Conservation (phyloP, 768 basidiomycete genomes). For the Pleurotus eryngii region DNA sequence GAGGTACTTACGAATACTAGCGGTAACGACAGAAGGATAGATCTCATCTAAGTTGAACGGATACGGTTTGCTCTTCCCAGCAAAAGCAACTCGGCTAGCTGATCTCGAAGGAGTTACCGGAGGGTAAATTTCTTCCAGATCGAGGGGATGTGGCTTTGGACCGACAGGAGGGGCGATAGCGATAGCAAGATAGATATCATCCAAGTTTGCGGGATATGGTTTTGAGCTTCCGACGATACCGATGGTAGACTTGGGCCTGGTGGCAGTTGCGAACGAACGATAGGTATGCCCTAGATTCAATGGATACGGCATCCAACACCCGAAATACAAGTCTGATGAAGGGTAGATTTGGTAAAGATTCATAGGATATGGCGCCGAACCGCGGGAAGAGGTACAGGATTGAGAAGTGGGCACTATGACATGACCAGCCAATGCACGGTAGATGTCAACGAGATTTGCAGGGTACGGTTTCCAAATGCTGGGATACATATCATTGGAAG, state of each 20-base stretch:
- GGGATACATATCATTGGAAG: no score
- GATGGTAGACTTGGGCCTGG: background rate
- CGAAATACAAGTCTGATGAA: no score
- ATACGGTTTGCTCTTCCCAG: constrained; percentile 24
- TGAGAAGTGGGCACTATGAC: no score
- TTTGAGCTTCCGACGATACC: constrained; percentile 6
- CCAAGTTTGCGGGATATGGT: constrained; percentile 34
- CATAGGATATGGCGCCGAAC: background rate
- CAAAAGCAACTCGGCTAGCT: background rate
- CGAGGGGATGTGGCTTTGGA: background rate
- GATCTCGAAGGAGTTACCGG: background rate
- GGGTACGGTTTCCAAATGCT: no score
- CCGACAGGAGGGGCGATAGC: background rate
- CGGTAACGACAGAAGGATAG: constrained; percentile 23
- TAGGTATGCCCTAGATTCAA: no score
- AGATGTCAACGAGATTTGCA: no score
- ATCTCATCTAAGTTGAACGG: constrained; percentile 30
- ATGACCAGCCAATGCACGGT: no score
- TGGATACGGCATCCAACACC: no score
- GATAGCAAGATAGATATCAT: background rate
- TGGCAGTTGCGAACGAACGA: background rate
- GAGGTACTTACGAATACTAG: background rate
- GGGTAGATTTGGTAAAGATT: background rate
- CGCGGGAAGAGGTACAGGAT: background rate
- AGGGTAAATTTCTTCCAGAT: background rate